These are phyloP conservation scores for Lipomyces starkeyi DNA, from an alignment of 805 yeast genomes.

Conservation along the genomic window DNA sequence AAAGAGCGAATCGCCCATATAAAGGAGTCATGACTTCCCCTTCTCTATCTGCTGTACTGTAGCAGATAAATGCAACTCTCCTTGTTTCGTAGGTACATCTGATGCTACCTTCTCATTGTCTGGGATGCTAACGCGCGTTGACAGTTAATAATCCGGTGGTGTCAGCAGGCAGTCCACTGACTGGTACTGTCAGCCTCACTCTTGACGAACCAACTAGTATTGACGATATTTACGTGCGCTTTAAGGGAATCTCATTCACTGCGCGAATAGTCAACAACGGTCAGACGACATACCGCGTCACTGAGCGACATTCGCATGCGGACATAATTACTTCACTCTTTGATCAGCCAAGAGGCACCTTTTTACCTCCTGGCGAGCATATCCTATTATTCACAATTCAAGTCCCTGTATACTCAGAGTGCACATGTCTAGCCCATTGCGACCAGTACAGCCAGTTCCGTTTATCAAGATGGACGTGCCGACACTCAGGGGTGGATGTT, in stretches of 20 bases:
- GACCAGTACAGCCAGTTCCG: constrained; percentile 5
- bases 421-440: constrained; percentile 10
- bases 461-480: constrained; percentile 2
- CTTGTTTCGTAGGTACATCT: no score
- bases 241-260: constrained; percentile 24
- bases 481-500: constrained; percentile 4
- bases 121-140: not conserved
- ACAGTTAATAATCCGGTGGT: constrained; percentile 17
- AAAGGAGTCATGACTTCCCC: no score
- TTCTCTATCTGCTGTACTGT: no score
- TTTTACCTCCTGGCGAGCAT: constrained; percentile 11
- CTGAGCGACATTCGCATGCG: constrained; percentile 17
- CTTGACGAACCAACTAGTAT: constrained; percentile 16
- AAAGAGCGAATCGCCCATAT: no score
- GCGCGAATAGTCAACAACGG: not conserved
- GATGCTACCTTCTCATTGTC: not conserved
- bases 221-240: constrained; percentile 22
- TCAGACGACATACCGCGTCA: not conserved
- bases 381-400: constrained; percentile 8
- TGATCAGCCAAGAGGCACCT: not conserved
- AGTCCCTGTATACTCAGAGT: constrained; percentile 21
- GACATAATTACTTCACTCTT: constrained; percentile 5
- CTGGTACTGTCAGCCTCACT: constrained; percentile 12
- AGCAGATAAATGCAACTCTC: no score
- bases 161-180: constrained; percentile 19